Evolutionary conservation across 805 yeast genomes (phyloP).

Genomic region (Kazachstania psychrophila): DNA sequence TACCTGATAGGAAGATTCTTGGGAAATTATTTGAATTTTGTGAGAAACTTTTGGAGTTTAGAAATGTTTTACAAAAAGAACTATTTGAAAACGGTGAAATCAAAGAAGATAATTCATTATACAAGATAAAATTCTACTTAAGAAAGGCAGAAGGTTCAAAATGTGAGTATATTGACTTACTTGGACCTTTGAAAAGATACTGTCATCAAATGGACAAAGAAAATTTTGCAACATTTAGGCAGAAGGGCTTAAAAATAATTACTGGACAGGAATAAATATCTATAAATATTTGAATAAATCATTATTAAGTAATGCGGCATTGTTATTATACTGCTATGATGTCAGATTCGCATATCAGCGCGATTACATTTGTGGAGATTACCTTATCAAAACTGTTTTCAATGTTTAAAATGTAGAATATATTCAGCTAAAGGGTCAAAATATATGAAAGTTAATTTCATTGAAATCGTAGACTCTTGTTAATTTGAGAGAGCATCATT

Average conservation of each 20-base stretch:
- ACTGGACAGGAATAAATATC: conserved; percentile 5
- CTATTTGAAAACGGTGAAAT: conserved; percentile 13
- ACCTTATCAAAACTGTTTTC: too few relatives aligned
- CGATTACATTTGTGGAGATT: too few relatives aligned
- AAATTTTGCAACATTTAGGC: conserved; percentile 1
- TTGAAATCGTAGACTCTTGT: too few relatives aligned
- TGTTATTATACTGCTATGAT: too few relatives aligned
- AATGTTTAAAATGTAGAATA: too few relatives aligned
- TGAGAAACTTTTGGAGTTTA: conserved; percentile 10
- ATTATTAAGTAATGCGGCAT: too few relatives aligned
- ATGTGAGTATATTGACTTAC: conserved; percentile 8
- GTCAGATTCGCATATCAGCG: too few relatives aligned
- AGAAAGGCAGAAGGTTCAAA: conserved; percentile 42
- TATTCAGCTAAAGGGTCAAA: too few relatives aligned
- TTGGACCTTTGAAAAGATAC: conserved; percentile 8
- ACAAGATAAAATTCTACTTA: conserved; percentile 34
- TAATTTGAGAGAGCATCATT: too few relatives aligned
- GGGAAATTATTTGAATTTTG: conserved; percentile 10
- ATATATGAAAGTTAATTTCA: too few relatives aligned
- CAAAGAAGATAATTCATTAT: conserved; percentile 17
- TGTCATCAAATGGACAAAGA: conserved; percentile 9
- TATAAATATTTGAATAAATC: too few relatives aligned
- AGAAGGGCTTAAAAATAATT: conserved; percentile 2
- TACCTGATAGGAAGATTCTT: conserved; percentile 14
- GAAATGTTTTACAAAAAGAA: conserved; percentile 7